These are phyloP conservation scores for Aspergillus udagawae DNA, from an alignment of 2,329 filamentous ascomycete species.

Conservation along the genomic window DNA sequence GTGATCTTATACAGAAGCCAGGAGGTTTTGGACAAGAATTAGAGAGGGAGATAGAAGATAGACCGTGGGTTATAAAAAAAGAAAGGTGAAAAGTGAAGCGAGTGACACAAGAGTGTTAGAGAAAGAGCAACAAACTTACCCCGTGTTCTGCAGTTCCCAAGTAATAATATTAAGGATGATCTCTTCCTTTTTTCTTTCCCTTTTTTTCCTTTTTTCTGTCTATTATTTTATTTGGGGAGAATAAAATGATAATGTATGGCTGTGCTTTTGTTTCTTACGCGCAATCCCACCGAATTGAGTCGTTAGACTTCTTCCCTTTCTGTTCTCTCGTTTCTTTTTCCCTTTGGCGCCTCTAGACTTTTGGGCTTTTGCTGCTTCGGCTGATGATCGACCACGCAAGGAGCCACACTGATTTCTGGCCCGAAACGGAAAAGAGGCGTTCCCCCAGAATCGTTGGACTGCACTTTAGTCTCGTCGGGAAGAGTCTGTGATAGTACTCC, in stretches of 20 bases:
- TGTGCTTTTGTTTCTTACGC: conserved; percentile 8
- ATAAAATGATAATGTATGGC: background rate
- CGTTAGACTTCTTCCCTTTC: background rate
- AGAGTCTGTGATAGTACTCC: background rate
- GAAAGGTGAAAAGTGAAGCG: conserved; percentile 4
- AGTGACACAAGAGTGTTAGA: background rate
- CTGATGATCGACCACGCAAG: conserved; percentile 22
- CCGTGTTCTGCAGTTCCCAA: conserved; percentile 2
- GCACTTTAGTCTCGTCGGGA: background rate
- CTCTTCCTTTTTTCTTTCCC: background rate
- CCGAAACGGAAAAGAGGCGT: background rate
- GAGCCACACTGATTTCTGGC: conserved; percentile 3
- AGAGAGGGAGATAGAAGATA: background rate
- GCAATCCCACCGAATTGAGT: conserved; percentile 8
- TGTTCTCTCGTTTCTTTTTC: background rate
- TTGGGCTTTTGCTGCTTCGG: conserved; percentile 13
- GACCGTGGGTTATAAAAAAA: background rate
- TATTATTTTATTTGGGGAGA: conserved; percentile 8
- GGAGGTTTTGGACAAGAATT: background rate
- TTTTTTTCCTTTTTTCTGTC: background rate
- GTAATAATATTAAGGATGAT: conserved; percentile 6
- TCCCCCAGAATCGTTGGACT: background rate
- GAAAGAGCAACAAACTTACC: conserved; percentile 3
- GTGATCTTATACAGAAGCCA: background rate
- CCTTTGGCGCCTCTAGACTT: background rate